phyloP scores from a whole-genome alignment of 2,329 filamentous ascomycete species.

The Alternaria brassicicola region DNA sequence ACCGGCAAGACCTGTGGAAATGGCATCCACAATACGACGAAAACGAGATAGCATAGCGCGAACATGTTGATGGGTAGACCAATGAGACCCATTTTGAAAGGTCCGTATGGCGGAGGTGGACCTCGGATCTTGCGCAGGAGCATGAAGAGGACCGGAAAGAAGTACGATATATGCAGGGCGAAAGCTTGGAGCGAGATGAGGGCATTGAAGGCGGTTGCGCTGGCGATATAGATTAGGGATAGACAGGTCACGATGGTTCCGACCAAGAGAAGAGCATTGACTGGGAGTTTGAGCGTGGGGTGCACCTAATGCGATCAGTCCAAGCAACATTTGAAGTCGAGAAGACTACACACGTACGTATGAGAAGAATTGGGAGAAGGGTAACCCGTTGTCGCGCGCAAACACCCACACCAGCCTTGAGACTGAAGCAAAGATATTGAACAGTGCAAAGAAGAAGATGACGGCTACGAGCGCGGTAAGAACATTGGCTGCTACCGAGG shows the following conservation, averaged over 20 bases:
- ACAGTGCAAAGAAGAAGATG: slow-evolving; percentile 49
- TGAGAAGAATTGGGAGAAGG: slow-evolving; percentile 44
- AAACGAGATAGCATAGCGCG: slow-evolving; percentile 32
- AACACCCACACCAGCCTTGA: slow-evolving; percentile 59
- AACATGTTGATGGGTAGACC: slow-evolving; percentile 36
- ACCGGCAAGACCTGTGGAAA: slow-evolving; percentile 38
- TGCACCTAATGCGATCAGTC: slow-evolving; percentile 27
- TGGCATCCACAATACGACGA: slow-evolving; percentile 39
- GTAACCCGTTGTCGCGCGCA: slow-evolving; percentile 56
- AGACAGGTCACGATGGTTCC: slow-evolving; percentile 40
- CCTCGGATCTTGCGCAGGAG: slow-evolving; percentile 28
- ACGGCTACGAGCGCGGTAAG: slow-evolving; percentile 50
- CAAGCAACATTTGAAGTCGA: no score
- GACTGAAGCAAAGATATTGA: slow-evolving; percentile 55
- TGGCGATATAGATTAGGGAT: slow-evolving; percentile 40
- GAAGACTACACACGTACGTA: slow-evolving; percentile 23
- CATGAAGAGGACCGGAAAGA: slow-evolving; percentile 40
- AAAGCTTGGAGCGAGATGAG: slow-evolving; percentile 42
- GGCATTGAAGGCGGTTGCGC: slow-evolving; percentile 46
- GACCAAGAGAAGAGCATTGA: slow-evolving; percentile 34
- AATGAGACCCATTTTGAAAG: slow-evolving; percentile 35
- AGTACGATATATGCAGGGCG: slow-evolving; percentile 42
- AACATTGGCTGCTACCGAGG: slow-evolving; percentile 49
- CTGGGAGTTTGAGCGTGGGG: slow-evolving; percentile 33
- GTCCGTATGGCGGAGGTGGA: slow-evolving; percentile 30